Percentiles rank a stretch among this genome's conserved stretches.
These are phyloP conservation scores for Botrytis byssoidea DNA, from an alignment of 2,329 filamentous ascomycete genomes.

Conservation along the genomic window DNA sequence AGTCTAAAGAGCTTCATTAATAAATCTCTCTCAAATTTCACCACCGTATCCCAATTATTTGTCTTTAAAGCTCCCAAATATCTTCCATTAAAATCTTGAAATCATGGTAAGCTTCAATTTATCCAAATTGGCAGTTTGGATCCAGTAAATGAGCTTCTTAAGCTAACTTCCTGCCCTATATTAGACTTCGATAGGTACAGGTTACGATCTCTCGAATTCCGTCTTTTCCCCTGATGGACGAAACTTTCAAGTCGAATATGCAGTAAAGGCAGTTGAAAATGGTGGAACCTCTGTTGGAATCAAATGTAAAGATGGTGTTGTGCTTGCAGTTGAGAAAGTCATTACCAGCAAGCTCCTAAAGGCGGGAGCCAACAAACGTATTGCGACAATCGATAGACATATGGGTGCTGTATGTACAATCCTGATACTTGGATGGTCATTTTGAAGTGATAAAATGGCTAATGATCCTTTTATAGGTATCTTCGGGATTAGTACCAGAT, in stretches of 20 bases:
- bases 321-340: conserved; percentile 95
- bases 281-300: conserved; percentile 96
- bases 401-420: conserved; percentile 74
- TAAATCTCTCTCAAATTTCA: conserved; percentile 22
- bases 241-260: conserved; percentile 99
- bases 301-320: conserved; percentile 93
- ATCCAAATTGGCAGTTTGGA: background rate
- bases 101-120: conserved; percentile 39
- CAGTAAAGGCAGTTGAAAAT: conserved; percentile 97
- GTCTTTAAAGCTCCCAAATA: conserved; percentile 19
- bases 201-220: conserved; percentile 98
- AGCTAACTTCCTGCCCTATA: conserved; percentile 28
- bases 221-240: conserved; percentile 99
- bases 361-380: conserved; percentile 92
- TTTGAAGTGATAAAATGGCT: conserved; percentile 22
- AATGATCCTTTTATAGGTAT: conserved; percentile 61
- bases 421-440: background rate
- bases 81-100: conserved; percentile 21
- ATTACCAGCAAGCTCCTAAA: conserved; percentile 94
- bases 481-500: conserved; percentile 90
- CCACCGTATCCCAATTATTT: conserved; percentile 22
- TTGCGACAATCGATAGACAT: conserved; percentile 91
- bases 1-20: conserved; percentile 30
- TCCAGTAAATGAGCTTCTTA: conserved; percentile 9
- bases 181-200: conserved; percentile 98